Evolutionary conservation across 2,329 filamentous ascomycete genomes (phyloP), one percentile per base, ranked within the genome.

Genomic region (Phialophora macrospora): DNA sequence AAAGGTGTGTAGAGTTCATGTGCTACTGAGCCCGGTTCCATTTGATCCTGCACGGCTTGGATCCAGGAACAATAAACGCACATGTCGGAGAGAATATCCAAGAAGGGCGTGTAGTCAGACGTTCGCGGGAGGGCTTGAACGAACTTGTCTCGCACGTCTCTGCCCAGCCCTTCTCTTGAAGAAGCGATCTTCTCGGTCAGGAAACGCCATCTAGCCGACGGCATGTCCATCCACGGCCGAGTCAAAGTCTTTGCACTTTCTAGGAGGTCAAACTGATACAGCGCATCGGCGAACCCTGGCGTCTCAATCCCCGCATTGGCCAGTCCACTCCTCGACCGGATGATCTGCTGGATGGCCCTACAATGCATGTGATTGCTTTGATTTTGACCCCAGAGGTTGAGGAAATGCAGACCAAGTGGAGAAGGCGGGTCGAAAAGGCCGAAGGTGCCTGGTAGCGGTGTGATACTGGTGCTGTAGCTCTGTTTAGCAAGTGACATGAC

Each of bases 341-440:
- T 6, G 4, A 55, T 55, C 24, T 55, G 52, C 17, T 32, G 28
- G 28, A 55, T 55, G 52, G 52, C 52, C 52, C 1, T 17, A 17
- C 52, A 55, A n/a, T 55, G 52, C 52, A 20, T 34, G 28, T 32
- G 52, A 34, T 55, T 24, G 28, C 28, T 55, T 20, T 30, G 24
- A 55, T 55, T 12, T 28, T 55, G 52, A 11, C 52, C 52, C 52
- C 52, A 55, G 8, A 55, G 52, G 5, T 55, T 55, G 52, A 55
- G 52, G 28, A 55, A 55, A 6, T 55, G 52, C 9, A 55, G 52
- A 4, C 52, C 52, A 11, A 55, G 28, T 12, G 28, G 52, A 9
- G 34, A 34, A 2, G 52, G 52, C 24, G 52, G 52, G 4, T 17
- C 28, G 26, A 55, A 55, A 7, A 34, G 52, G 14, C 52, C 52